Evolutionary conservation across 768 basidiomycete species (phyloP), one percentile per base, ranked within the genome.

Genomic region (Termitomyces sp.): DNA sequence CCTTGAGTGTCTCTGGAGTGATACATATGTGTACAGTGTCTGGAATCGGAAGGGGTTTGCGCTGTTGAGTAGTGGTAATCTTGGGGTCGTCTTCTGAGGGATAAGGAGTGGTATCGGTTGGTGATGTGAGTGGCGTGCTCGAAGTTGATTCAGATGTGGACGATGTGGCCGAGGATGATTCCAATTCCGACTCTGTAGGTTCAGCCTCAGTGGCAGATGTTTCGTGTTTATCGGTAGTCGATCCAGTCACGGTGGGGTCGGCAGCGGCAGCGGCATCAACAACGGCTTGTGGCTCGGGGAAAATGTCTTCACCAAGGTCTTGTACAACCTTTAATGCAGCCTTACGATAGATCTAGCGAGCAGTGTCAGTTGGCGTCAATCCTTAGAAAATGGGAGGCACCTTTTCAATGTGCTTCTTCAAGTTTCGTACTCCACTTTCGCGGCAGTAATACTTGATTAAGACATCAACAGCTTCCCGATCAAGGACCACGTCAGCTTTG

Each of bases 331-430:
- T 92, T 62, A 96, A 76, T 0, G 96, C 95, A 14, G 95, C 92
- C 70, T 99, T 99, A 59, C 97, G 85, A 72, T 95, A 98, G 56
- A 99, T 95, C 94, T 98, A 59, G 12, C 34, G 60, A 37, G 29
- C 37, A 46, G 25, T 25, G 29, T 40, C 25, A 49, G 35, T 19
- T 10, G 9, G 17, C 35, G 21, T 29, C 21, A 23, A 37, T 48
- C 56, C 7, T 41, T 34, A 21, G 29, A 40, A 46, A 37, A 2
- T 17, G 17, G 41, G 8, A 62, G 66, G 2, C 58, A 93, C 94
- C 86, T 98, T 98, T 67, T 99, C 96, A 54, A 99, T 96, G 66
- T 95, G 91, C 74, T 99, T 98, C 85, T 98, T 98, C 69, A 99
- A 67, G 67, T 95, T 94, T 48, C 97, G 79, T 31, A 99, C 97